phyloP scores from a whole-genome alignment of 1,284 basidiomycete genomes.

The Malassezia equina region DNA sequence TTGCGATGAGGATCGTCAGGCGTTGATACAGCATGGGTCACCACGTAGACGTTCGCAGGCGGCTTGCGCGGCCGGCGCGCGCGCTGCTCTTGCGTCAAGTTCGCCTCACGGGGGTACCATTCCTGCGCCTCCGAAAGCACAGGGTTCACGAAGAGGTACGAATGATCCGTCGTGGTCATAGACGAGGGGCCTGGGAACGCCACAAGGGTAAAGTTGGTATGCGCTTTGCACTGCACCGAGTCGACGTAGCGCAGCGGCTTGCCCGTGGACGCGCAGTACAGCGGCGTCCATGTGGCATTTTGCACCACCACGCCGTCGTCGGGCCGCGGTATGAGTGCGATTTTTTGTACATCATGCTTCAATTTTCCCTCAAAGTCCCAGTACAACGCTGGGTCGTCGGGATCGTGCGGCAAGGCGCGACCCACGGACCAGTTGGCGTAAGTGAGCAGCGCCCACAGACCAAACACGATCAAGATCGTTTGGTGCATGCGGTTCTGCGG shows the following conservation, averaged over 20 bases:
- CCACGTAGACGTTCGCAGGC: constrained; percentile 5
- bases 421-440: constrained; percentile 10
- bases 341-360: neutral
- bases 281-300: constrained; percentile 4
- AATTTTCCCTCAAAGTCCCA: neutral
- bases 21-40: neutral
- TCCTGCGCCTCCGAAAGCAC: constrained; percentile 1
- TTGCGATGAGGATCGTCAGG: neutral
- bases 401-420: neutral
- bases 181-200: constrained; percentile 2
- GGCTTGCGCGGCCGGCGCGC: neutral
- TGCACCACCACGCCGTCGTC: constrained; percentile 1
- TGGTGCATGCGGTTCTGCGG: constrained; percentile 18
- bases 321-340: neutral
- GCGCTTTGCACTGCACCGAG: constrained; percentile 1
- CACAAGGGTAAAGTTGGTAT: constrained; percentile 1
- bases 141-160: constrained; percentile 13
- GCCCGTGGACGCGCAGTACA: constrained; percentile 6
- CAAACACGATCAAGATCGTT: constrained; percentile 9
- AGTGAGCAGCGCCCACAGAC: constrained; percentile 10
- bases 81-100: neutral
- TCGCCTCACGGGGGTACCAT: neutral
- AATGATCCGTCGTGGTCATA: constrained; percentile 1
- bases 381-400: neutral
- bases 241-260: constrained; percentile 11